phyloP scores from a whole-genome alignment of 2,329 filamentous ascomycete genomes.

The Fusarium sp. region DNA sequence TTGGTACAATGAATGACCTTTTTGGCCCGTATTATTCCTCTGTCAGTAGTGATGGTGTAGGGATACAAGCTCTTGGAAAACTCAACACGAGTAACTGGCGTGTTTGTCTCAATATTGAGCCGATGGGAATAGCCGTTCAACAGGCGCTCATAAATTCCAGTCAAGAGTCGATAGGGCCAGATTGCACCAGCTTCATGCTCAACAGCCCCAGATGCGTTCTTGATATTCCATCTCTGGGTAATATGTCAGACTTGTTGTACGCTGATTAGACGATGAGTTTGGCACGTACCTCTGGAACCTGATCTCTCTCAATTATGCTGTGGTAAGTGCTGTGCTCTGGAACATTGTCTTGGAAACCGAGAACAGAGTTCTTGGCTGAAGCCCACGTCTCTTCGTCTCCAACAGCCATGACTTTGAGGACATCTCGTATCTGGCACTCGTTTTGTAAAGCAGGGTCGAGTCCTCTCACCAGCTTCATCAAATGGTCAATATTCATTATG shows the following conservation, averaged over 20 bases:
- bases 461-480: slow-evolving; percentile 3
- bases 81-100: slow-evolving; percentile 40
- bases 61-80: slow-evolving; percentile 35
- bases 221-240: slow-evolving; percentile 43
- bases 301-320: neutral
- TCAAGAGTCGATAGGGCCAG: slow-evolving; percentile 63
- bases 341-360: neutral
- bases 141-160: slow-evolving; percentile 55
- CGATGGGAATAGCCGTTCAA: slow-evolving; percentile 46
- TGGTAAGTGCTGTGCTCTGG: neutral
- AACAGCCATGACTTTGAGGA: slow-evolving; percentile 15
- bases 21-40: slow-evolving; percentile 58
- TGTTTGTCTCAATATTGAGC: slow-evolving; percentile 55
- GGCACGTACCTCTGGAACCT: neutral
- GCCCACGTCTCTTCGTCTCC: slow-evolving; percentile 6
- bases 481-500: slow-evolving; percentile 5
- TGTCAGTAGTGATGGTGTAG: slow-evolving; percentile 58
- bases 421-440: slow-evolving; percentile 7
- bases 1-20: slow-evolving; percentile 70
- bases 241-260: neutral
- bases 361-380: neutral
- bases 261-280: too few relatives aligned
- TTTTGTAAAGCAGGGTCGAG: neutral
- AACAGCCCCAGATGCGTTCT: slow-evolving; percentile 51
- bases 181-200: slow-evolving; percentile 59